A percentile compares a stretch with the other conserved stretches of the same genome.
Evolutionary conservation across 208 protist species (phyloP).

Genomic region (Dictyostelium gargantuum): DNA sequence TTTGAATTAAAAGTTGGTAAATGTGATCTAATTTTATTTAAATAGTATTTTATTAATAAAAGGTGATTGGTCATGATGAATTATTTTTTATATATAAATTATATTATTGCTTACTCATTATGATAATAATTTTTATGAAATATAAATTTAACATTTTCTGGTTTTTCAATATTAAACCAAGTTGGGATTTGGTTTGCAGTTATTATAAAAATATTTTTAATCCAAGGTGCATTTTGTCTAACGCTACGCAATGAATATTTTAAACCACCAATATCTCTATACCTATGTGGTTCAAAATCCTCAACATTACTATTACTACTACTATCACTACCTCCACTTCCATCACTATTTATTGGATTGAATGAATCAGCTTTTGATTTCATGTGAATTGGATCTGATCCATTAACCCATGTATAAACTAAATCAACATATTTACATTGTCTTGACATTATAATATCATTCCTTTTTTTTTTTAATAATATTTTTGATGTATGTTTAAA

Average conservation of each 20-base stretch:
- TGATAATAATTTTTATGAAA: slow-evolving; percentile 6
- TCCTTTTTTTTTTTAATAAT: background rate
- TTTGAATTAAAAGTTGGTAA: slow-evolving; percentile 37
- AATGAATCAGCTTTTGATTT: background rate
- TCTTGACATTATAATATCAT: background rate
- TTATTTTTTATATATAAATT: no score
- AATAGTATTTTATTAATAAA: background rate
- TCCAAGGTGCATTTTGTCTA: slow-evolving; percentile 3
- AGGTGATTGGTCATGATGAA: no score
- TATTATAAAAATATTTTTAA: background rate
- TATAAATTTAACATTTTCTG: background rate
- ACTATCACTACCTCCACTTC: no score
- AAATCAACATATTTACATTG: slow-evolving; percentile 1
- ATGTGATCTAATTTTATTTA: background rate
- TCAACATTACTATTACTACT: no score
- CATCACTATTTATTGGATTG: no score
- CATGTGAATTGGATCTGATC: background rate
- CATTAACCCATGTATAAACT: slow-evolving; percentile 30
- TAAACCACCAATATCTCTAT: slow-evolving; percentile 37
- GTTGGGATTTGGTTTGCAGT: background rate
- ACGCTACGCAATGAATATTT: slow-evolving; percentile 41
- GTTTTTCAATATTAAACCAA: background rate
- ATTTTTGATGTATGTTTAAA: background rate
- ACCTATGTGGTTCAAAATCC: background rate
- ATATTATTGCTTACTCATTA: background rate